Evolutionary conservation across 2,329 filamentous ascomycete genomes (phyloP).

Genomic region (Colletotrichum gigasporum): DNA sequence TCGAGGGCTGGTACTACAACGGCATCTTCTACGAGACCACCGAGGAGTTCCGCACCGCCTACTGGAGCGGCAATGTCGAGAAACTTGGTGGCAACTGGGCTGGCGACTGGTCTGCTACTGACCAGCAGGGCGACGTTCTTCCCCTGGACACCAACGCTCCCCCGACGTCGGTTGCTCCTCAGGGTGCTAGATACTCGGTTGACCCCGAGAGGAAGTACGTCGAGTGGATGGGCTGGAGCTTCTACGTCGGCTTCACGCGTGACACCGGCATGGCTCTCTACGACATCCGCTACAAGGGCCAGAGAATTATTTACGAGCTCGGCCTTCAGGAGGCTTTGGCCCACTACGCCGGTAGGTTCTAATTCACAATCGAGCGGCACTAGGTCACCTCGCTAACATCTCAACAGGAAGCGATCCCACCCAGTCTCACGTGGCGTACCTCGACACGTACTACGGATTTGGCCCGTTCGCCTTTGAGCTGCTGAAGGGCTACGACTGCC

Average conservation of each 20-base stretch:
- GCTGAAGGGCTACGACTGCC: conserved; percentile 61
- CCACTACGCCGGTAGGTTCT: conserved; percentile 62
- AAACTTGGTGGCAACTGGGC: conserved; percentile 58
- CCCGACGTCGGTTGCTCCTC: conserved; percentile 39
- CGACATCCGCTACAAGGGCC: conserved; percentile 63
- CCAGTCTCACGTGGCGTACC: conserved; percentile 58
- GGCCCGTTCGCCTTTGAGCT: conserved; percentile 55
- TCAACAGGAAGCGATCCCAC: conserved; percentile 53
- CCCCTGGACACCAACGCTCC: conserved; percentile 44
- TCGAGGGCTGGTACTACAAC: conserved; percentile 64
- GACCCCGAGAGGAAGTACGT: conserved; percentile 55
- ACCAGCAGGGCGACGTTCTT: conserved; percentile 47
- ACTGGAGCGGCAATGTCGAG: conserved; percentile 51
- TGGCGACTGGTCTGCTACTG: conserved; percentile 55
- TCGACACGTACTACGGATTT: conserved; percentile 59
- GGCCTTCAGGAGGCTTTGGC: conserved; percentile 67
- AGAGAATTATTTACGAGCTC: conserved; percentile 64
- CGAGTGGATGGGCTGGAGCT: conserved; percentile 61
- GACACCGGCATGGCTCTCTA: conserved; percentile 60
- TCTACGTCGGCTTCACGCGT: conserved; percentile 60
- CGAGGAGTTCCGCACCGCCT: conserved; percentile 55
- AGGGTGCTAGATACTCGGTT: conserved; percentile 51
- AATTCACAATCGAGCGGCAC: conserved; percentile 59
- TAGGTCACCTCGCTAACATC: background rate
- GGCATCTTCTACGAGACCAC: conserved; percentile 61